Percentiles rank a stretch among this genome's conserved stretches.
phyloP scores from a whole-genome alignment of 2,329 filamentous ascomycete species.

The Lojkania enalia region DNA sequence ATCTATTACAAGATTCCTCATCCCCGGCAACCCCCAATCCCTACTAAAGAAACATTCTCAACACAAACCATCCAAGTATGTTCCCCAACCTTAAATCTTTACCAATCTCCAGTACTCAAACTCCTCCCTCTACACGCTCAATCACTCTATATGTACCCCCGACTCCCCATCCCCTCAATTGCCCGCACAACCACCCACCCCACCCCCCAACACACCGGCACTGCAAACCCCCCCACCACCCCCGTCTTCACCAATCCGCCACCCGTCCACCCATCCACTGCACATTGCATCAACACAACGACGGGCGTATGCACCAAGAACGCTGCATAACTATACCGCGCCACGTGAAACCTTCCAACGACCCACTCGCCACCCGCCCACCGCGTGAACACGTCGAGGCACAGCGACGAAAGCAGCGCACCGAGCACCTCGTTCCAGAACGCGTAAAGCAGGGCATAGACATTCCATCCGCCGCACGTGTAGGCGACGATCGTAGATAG shows the following conservation, averaged over 20 bases:
- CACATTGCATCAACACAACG: slow-evolving; percentile 15
- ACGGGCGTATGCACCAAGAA: slow-evolving; percentile 21
- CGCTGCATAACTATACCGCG: slow-evolving; percentile 20
- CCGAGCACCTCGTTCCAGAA: slow-evolving; percentile 17
- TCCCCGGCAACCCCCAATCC: too few species aligned
- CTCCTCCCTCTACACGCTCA: too few species aligned
- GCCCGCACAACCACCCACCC: slow-evolving; percentile 10
- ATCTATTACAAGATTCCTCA: too few species aligned
- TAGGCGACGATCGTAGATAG: too few species aligned
- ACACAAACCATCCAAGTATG: too few species aligned
- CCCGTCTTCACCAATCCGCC: slow-evolving; percentile 10
- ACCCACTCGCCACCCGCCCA: slow-evolving; percentile 4
- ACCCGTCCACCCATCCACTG: slow-evolving; percentile 7
- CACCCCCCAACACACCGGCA: slow-evolving; percentile 14
- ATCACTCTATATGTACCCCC: slow-evolving; percentile 9
- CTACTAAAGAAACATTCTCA: too few species aligned
- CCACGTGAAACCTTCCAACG: slow-evolving; percentile 7
- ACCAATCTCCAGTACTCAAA: too few species aligned
- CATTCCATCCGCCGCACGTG: slow-evolving; percentile 13
- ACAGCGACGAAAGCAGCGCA: not conserved
- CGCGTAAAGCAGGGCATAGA: slow-evolving; percentile 14
- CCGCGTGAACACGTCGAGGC: slow-evolving; percentile 6
- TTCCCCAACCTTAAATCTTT: too few species aligned
- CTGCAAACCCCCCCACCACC: slow-evolving; percentile 13
- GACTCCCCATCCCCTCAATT: slow-evolving; percentile 5